Percentiles rank a stretch among this genome's conserved stretches.
phyloP scores from a whole-genome alignment of 306 rosid genomes.

The Cucumis sativus region Cucumber_9930_V3 NC_026659.2:3320501-3321000 shows the following conservation, averaged over 20 bases:
- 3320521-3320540: not conserved
- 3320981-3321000: too few species aligned
- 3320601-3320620: not conserved
- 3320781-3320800: not conserved
- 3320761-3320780: not conserved
- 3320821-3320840: not conserved
- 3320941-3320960: not conserved
- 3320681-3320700: not conserved
- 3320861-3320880: not conserved
- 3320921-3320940: not conserved
- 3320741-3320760: not conserved
- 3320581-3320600: not conserved
- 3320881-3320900: too few species aligned
- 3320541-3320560: not conserved
- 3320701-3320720: not conserved
- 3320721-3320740: not conserved
- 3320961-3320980: not conserved
- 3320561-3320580: not conserved
- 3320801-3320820: not conserved
- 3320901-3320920: not conserved
- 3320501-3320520: not conserved
- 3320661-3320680: not conserved
- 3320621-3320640: not conserved
- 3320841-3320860: not conserved
- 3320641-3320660: not conserved